Evolutionary conservation across 441 rosid genomes (phyloP), one percentile per base, ranked within the genome.

Genomic region (Populus hybrid): DNA sequence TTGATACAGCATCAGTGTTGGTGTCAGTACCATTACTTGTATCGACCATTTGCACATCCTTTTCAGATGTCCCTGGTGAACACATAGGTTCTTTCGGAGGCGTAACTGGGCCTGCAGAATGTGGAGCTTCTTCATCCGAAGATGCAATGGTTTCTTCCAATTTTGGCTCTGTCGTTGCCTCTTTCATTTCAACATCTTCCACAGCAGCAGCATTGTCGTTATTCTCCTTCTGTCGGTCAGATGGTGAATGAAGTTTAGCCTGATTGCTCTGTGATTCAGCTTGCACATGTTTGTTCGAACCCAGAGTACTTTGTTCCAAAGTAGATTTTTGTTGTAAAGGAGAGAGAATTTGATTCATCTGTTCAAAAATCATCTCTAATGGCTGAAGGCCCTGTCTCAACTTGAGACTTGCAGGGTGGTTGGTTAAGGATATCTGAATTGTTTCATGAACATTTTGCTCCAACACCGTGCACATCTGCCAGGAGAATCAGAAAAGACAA

Each of bases 401-500:
- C 84, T 84, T 85, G 57, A 69, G 77, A 79, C 85, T 90, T 1
- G 87, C 86, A 0, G 86, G 86, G 69, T 83, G 83, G 80, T 83
- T 87, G 67, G 85, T 80, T 57, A 83, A 69, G 71, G 86, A 77
- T 73, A 87, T 74, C 77, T 86, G 86, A 65, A 84, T 82, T 38
- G 85, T 80, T 77, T 90, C 96, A 23, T 74, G 83, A 77, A 70
- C 86, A 73, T 87, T 86, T 35, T 88, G 88, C 63, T 90, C 91
- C 74, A 93, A 24, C 36, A 85, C 75, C 74, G 87, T 87, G 87
- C 97, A 94, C 82, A 91, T 85, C 99, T 96, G 84, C 63, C 83
- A 57, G 74, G 14, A 67, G 65, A 38, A 80, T 34, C 32, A 35
- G 16, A 30, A 77, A 75, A 0, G 69, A 46, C 71, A 24, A 78